These are phyloP conservation scores for Symbiotaphrina buchneri DNA, from an alignment of 495 filamentous ascomycete genomes.

Conservation along the genomic window DNA sequence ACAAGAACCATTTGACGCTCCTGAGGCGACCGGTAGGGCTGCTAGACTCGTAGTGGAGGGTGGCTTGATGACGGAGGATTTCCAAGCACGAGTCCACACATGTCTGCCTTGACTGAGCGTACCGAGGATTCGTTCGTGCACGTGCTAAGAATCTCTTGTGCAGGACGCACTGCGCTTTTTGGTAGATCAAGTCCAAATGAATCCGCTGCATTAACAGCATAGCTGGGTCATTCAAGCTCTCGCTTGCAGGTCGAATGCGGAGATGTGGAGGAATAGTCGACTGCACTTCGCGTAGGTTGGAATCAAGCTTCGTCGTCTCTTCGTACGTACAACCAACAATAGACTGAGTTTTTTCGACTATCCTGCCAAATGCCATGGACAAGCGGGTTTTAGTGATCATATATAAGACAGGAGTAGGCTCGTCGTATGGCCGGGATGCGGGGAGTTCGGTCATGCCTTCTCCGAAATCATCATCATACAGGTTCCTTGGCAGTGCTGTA, in stretches of 20 bases:
- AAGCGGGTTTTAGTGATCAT: constrained; percentile 64
- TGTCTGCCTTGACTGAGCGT: constrained; percentile 55
- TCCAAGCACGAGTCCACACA: constrained; percentile 64
- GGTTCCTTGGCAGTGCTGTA: constrained; percentile 64
- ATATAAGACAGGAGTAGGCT: constrained; percentile 73
- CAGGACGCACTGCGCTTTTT: constrained; percentile 62
- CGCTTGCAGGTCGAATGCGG: constrained; percentile 42
- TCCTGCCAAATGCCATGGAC: constrained; percentile 33
- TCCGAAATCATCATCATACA: constrained; percentile 86
- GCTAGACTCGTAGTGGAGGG: constrained; percentile 46
- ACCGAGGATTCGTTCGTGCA: constrained; percentile 46
- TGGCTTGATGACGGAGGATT: constrained; percentile 51
- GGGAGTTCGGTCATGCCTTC: constrained; percentile 59
- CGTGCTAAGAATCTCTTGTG: constrained; percentile 65
- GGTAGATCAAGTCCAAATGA: constrained; percentile 58
- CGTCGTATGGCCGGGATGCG: constrained; percentile 42
- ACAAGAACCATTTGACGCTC: constrained; percentile 53
- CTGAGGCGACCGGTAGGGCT: constrained; percentile 49
- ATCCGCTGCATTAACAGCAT: constrained; percentile 64
- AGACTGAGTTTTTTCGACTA: constrained; percentile 27
- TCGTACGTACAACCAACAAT: constrained; percentile 42
- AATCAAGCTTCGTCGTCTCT: constrained; percentile 55
- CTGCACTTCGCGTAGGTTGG: constrained; percentile 43
- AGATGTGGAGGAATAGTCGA: constrained; percentile 46
- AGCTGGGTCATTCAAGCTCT: constrained; percentile 50